phyloP scores from a whole-genome alignment of 2,329 filamentous ascomycete genomes.

The Calonectria pseudoreteaudii region DNA sequence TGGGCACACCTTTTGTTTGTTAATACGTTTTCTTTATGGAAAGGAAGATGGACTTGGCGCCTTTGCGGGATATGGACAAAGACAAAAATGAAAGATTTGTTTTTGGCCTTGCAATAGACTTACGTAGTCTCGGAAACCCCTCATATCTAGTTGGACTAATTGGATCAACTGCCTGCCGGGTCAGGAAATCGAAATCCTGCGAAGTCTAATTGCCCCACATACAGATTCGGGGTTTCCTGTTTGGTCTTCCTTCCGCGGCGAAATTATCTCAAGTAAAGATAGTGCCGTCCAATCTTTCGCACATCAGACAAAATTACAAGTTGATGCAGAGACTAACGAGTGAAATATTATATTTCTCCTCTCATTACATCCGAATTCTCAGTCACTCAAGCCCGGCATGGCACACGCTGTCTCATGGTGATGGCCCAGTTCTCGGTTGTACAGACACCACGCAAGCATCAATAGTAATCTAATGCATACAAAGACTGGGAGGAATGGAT shows the following conservation, averaged over 20 bases:
- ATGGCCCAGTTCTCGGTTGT: too few species aligned
- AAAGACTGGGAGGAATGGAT: too few species aligned
- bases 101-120: background rate
- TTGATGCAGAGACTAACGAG: background rate
- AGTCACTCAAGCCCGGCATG: fast-evolving
- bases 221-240: background rate
- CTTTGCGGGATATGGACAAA: background rate
- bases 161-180: background rate
- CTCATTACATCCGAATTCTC: background rate
- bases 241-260: background rate
- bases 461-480: too few species aligned
- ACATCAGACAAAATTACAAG: background rate
- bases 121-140: background rate
- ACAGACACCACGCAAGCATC: too few species aligned
- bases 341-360: background rate
- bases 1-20: background rate
- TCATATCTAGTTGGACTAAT: background rate
- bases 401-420: background rate
- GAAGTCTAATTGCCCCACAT: background rate
- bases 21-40: background rate
- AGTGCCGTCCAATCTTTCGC: background rate
- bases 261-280: background rate
- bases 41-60: background rate
- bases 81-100: background rate
- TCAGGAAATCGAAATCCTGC: background rate